Conservation (phyloP, 352 stramenopile species). For the Poterioochromonas sp. region DNA sequence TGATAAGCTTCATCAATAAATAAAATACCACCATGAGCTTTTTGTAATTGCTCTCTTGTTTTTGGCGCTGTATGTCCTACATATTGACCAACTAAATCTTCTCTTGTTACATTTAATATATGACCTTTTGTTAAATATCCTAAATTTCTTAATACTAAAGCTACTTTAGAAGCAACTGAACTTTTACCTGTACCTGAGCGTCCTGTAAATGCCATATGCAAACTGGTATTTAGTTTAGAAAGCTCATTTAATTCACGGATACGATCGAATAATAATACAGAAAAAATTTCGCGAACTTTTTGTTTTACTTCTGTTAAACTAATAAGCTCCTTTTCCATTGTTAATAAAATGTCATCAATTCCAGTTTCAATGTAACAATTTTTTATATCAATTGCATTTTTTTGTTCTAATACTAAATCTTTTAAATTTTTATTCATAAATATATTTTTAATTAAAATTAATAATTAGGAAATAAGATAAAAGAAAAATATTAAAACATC, state of each 20-base stretch:
- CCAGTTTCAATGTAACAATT: slow-evolving; percentile 32
- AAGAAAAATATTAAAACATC: slow-evolving; percentile 32
- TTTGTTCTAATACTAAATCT: slow-evolving; percentile 31
- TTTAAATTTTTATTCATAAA: slow-evolving; percentile 33
- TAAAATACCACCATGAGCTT: slow-evolving; percentile 31
- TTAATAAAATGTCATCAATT: slow-evolving; percentile 26
- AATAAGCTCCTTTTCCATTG: slow-evolving; percentile 27
- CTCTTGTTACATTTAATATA: slow-evolving; percentile 34
- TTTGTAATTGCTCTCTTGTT: slow-evolving; percentile 32
- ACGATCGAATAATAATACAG: slow-evolving; percentile 33
- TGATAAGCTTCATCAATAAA: slow-evolving; percentile 33
- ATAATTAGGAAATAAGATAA: slow-evolving; percentile 35
- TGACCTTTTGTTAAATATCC: slow-evolving; percentile 32
- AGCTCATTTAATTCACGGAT: slow-evolving; percentile 27
- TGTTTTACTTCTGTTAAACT: slow-evolving; percentile 31
- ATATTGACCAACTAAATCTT: slow-evolving; percentile 33
- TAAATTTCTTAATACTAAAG: slow-evolving; percentile 33
- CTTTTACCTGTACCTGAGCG: slow-evolving; percentile 27
- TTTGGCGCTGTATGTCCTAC: slow-evolving; percentile 29
- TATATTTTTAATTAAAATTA: slow-evolving; percentile 37
- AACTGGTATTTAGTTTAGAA: slow-evolving; percentile 32
- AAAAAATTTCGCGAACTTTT: slow-evolving; percentile 22
- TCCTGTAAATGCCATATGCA: slow-evolving; percentile 30
- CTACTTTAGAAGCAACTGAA: slow-evolving; percentile 24
- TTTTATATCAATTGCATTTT: slow-evolving; percentile 33